Base-by-base conservation (phyloP, 176 grass and related monocot species). In the Oryza brachyantha region DNA sequence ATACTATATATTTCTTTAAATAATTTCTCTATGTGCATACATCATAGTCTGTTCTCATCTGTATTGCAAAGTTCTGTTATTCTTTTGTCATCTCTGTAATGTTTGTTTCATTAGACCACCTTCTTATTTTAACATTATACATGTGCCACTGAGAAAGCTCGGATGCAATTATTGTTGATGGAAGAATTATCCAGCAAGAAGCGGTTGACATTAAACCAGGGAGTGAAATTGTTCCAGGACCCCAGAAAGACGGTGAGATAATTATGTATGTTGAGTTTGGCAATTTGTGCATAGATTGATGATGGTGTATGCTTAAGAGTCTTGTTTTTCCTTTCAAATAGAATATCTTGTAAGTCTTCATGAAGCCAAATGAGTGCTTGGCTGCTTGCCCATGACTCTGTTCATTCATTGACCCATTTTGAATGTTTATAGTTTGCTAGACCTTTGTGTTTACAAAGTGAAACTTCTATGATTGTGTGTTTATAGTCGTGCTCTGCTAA, bases 121-220 rank as follows among this genome's bases (percentile, higher is more conserved):
- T 45, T 59, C 48, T 71, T 62, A 70, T 42, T 25, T 36, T 81
- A 39, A 22, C 59, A 35, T 69, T 84, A 13, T 85, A 66, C 81
- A 27, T 66, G 48, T 79, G 32, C 34, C 72, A 43, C 73, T 73
- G 61, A 58, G 74, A 58, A 90, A 98, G 92, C 75, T 94, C 74
- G 78, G 91, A 88, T 90, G 85, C 83, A 85, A 95, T 98, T 70
- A 87, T 94, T 78, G 77, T 98, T 70, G 83, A 98, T 84, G 90
- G 92, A 83, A 85, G 64, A 76, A 42, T 87, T 62, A 64, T 98
- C 72, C 74, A 82, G 79, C 80, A 90, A 87, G 96, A 93, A 89
- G 68, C 50, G 12, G 66, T 89, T 66, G 83, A 87, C 72, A 91
- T 98, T 40, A 87, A 85, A 84, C 70, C 75, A 67, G 92, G 92